Conservation (phyloP, 2,329 filamentous ascomycete genomes). For the Didymella glomerata region DNA sequence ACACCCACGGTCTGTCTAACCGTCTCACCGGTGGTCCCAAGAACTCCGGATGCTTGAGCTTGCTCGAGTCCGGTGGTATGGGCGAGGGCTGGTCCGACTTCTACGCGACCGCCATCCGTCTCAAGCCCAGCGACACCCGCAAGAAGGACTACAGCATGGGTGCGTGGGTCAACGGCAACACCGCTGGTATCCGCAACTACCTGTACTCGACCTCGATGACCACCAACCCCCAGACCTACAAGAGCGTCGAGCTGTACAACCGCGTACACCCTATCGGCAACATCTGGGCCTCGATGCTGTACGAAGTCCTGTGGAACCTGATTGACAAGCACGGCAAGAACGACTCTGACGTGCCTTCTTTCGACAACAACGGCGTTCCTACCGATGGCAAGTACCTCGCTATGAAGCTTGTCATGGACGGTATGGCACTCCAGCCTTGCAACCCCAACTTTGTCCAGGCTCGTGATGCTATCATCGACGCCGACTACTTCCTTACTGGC, state of each 20-base stretch:
- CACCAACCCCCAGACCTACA: slow-evolving; percentile 63
- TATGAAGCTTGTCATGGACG: slow-evolving; percentile 63
- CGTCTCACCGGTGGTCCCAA: slow-evolving; percentile 67
- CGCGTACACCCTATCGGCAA: slow-evolving; percentile 61
- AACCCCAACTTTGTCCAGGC: slow-evolving; percentile 63
- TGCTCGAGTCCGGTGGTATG: slow-evolving; percentile 64
- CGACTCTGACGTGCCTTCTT: slow-evolving; percentile 53
- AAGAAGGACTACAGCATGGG: slow-evolving; percentile 60
- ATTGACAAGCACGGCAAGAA: slow-evolving; percentile 65
- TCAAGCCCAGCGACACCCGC: slow-evolving; percentile 59
- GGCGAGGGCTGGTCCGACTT: slow-evolving; percentile 68
- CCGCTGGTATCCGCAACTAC: slow-evolving; percentile 59
- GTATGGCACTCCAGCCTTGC: slow-evolving; percentile 65
- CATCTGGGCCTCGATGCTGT: slow-evolving; percentile 63
- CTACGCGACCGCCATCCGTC: slow-evolving; percentile 61
- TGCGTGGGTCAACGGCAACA: slow-evolving; percentile 58
- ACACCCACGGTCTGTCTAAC: slow-evolving; percentile 59
- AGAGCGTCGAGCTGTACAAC: slow-evolving; percentile 50
- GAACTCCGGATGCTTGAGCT: slow-evolving; percentile 60
- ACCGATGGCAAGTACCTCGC: slow-evolving; percentile 62
- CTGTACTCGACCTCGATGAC: slow-evolving; percentile 61
- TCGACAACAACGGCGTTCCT: slow-evolving; percentile 57
- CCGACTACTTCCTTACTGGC: slow-evolving; percentile 61
- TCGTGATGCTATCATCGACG: slow-evolving; percentile 65
- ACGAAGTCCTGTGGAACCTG: slow-evolving; percentile 67